phyloP scores from a whole-genome alignment of 2,329 filamentous ascomycete species.

The Ophiocordyceps camponoti-rufipedis region DNA sequence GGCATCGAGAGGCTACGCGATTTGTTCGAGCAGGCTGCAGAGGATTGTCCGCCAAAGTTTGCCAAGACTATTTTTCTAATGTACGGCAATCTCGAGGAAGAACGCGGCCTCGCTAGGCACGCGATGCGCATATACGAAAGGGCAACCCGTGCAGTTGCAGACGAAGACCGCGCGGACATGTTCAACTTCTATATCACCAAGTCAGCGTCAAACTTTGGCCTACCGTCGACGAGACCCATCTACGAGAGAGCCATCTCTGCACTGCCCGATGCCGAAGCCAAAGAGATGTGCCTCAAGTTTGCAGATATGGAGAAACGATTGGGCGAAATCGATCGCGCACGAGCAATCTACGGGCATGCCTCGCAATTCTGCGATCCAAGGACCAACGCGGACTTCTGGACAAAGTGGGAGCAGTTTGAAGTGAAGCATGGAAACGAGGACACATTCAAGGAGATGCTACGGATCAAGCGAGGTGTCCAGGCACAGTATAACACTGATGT shows the following conservation, averaged over 20 bases:
- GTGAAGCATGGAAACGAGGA: conserved; percentile 97
- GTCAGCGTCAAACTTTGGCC: conserved; percentile 90
- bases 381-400: conserved; percentile 81
- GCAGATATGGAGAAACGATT: conserved; percentile 88
- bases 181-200: conserved; percentile 99
- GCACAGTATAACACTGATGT: conserved; percentile 98
- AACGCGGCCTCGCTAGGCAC: conserved; percentile 80
- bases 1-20: conserved; percentile 86
- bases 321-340: conserved; percentile 84
- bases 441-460: conserved; percentile 97
- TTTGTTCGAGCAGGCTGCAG: conserved; percentile 90
- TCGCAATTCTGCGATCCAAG: conserved; percentile 95
- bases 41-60: conserved; percentile 87
- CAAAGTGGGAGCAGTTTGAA: conserved; percentile 93
- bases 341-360: conserved; percentile 90
- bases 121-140: conserved; percentile 99
- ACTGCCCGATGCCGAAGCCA: conserved; percentile 82
- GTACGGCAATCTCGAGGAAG: conserved; percentile 96
- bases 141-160: conserved; percentile 81
- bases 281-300: conserved; percentile 97
- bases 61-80: conserved; percentile 93
- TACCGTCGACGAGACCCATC: conserved; percentile 85
- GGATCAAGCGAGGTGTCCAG: conserved; percentile 92
- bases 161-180: conserved; percentile 92
- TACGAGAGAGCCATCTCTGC: conserved; percentile 91